These are phyloP conservation scores for Neurospora crassa DNA, from an alignment of 2,329 filamentous ascomycete species.

Conservation along the genomic window DNA sequence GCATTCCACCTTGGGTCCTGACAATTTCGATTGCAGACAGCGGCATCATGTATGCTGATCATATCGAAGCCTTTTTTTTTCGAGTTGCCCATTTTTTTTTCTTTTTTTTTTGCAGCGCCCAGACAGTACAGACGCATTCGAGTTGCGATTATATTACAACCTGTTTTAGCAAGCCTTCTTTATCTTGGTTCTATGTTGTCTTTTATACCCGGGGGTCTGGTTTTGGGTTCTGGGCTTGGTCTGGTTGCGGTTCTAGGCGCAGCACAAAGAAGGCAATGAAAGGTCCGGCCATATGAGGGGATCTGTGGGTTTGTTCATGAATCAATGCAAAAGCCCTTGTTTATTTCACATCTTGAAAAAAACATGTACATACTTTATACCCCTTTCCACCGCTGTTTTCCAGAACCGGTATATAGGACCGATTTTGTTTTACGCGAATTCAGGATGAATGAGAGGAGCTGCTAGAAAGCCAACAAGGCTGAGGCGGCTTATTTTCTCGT, in stretches of 20 bases:
- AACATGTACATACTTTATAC: background rate
- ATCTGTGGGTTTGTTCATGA: background rate
- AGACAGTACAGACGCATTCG: background rate
- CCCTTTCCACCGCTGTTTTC: background rate
- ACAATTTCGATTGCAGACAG: background rate
- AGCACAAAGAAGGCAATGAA: background rate
- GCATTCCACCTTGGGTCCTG: background rate
- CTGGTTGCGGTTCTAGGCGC: background rate
- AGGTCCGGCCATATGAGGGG: background rate
- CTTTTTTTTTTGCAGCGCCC: background rate
- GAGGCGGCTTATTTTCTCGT: background rate
- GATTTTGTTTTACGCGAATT: background rate
- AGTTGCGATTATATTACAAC: background rate
- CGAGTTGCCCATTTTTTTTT: no score
- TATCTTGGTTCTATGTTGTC: background rate
- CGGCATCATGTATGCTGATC: background rate
- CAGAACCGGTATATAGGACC: background rate
- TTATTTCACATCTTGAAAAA: background rate
- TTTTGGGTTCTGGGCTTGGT: background rate
- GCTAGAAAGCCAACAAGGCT: background rate
- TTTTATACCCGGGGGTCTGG: background rate
- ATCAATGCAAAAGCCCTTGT: background rate
- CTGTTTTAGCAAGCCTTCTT: background rate
- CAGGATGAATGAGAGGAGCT: background rate
- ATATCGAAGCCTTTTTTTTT: background rate